Base-by-base conservation (phyloP, 805 yeast species). In the Saccharomycopsis fodiens region DNA sequence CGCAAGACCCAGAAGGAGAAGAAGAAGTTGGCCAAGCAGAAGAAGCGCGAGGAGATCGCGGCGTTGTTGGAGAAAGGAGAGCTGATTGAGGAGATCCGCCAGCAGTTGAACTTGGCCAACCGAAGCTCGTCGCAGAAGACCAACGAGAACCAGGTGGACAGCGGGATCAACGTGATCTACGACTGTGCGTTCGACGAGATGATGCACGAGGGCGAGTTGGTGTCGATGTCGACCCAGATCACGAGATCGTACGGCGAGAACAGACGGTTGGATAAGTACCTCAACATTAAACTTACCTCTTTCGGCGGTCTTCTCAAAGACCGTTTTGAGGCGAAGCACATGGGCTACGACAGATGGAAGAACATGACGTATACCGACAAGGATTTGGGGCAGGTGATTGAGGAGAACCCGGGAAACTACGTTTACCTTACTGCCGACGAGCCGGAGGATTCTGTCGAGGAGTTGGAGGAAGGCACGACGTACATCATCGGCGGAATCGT, bases 401-500 rank as follows among this genome's bases (percentile, higher is more conserved):
- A 63, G 37, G 61, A 58, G 22, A 59, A 58, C 8, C 60, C 67
- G 40, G 38, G 54, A 66, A 35, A 5, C 10, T 25, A 7, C 10
- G 72, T 86, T 0, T 91, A 93, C 57, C 65, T 91, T 31, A 81
- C 95, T 0, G 94, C 97, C 0, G 98, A 91, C 56, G 82, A 96
- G 0, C 84, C 80, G 6, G 83, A 82, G 5, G 76, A 69, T 19
- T 42, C 20, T 12, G 56, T 93, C 30, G 76, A 73, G 8, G 74
- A 68, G 21, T 66, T 91, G 44, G 78, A 81, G 50, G 76, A 78
- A 3, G 85, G 82, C 2, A 68, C 72, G 59, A 85, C 94, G 0
- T 91, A 91, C 55, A 77, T 91, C 36, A 79, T 91, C 41, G 98
- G 98, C 7, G 98, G 97, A 0, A 91, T 91, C 46, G 97, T 91